Percentiles rank a stretch among this genome's conserved stretches.
Evolutionary conservation across 2,329 filamentous ascomycete genomes (phyloP).

Genomic region (Hymenoscyphus fraxineus): DNA sequence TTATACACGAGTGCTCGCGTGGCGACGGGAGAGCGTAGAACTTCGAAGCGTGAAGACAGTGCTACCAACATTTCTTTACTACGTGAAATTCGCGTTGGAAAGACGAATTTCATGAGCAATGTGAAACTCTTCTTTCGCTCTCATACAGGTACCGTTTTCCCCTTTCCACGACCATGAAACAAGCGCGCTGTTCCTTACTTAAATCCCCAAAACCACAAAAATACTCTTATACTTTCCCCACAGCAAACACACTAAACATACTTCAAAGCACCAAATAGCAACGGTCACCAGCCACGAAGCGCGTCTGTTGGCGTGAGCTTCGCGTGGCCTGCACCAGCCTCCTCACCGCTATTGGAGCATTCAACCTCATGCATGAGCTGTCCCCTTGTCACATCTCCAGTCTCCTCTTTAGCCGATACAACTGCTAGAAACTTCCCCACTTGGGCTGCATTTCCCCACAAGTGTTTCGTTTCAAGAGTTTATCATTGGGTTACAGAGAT

Average conservation of each 20-base stretch:
- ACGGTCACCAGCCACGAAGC: slow-evolving; percentile 6
- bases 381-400: neutral
- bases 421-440: neutral
- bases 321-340: slow-evolving; percentile 11
- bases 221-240: neutral
- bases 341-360: neutral
- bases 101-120: neutral
- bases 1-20: neutral
- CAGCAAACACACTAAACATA: neutral
- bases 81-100: neutral
- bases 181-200: slow-evolving; percentile 9
- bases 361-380: slow-evolving; percentile 7
- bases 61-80: neutral
- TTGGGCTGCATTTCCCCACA: slow-evolving; percentile 1
- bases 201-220: neutral
- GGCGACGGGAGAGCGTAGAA: neutral
- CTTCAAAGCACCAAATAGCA: neutral
- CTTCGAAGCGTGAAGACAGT: neutral
- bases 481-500: slow-evolving; percentile 2
- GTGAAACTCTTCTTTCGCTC: neutral
- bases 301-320: slow-evolving; percentile 23
- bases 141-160: neutral
- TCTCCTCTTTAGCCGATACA: neutral
- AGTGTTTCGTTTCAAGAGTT: slow-evolving; percentile 8
- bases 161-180: slow-evolving; percentile 11